These are phyloP conservation scores for Alternaria panax DNA, from an alignment of 2,329 filamentous ascomycete species.

Conservation along the genomic window DNA sequence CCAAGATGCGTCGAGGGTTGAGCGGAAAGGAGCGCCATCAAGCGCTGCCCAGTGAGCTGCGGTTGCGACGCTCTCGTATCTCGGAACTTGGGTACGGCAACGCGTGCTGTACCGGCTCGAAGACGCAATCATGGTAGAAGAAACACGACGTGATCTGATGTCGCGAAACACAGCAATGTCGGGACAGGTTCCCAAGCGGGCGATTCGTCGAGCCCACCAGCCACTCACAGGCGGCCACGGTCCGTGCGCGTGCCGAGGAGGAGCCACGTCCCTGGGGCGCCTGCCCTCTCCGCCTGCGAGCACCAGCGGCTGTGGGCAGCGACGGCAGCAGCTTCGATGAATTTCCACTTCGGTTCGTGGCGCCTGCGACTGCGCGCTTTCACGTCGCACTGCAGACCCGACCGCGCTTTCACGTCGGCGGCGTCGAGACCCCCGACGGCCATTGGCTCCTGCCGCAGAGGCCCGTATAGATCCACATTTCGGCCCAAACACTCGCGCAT, in stretches of 20 bases:
- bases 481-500: constrained; percentile 37
- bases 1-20: background rate
- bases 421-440: background rate
- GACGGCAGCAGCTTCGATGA: background rate
- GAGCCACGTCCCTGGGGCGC: constrained; percentile 7
- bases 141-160: background rate
- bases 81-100: background rate
- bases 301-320: background rate
- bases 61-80: background rate
- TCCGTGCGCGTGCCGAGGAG: background rate
- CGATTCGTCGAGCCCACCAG: background rate
- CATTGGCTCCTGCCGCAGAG: background rate
- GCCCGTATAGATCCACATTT: constrained; percentile 37
- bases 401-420: background rate
- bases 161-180: constrained; percentile 18
- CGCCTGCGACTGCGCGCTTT: background rate
- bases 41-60: background rate
- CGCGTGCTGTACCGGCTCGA: background rate
- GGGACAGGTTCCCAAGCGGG: background rate
- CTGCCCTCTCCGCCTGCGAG: constrained; percentile 8
- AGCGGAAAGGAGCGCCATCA: background rate
- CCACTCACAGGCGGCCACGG: background rate
- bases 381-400: background rate
- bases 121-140: background rate
- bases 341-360: too few species aligned